A percentile compares a stretch with the other conserved stretches of the same genome.
Conservation (phyloP, 371 early-diverging fungal genomes). For the Astathelohania contejeani region DNA sequence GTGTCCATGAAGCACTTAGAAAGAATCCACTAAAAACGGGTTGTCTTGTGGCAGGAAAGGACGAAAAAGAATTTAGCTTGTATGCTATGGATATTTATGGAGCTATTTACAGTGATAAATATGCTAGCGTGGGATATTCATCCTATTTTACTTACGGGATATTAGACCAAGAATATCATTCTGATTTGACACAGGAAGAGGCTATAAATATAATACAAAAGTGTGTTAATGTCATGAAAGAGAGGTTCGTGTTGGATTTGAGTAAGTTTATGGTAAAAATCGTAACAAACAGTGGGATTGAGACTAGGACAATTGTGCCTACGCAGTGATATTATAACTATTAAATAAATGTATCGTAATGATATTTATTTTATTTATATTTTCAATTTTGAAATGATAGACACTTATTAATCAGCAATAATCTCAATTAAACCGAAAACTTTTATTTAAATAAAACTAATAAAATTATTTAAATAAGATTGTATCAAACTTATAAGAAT, state of each 20-base stretch:
- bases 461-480: no score
- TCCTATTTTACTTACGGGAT: slow-evolving; percentile 34
- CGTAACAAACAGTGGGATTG: slow-evolving; percentile 22
- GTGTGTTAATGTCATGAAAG: slow-evolving; percentile 35
- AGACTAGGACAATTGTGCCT: slow-evolving; percentile 2
- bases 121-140: slow-evolving; percentile 32
- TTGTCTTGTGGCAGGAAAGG: slow-evolving; percentile 28
- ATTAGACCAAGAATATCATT: slow-evolving; percentile 31
- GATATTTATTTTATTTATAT: no score
- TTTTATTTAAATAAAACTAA: no score
- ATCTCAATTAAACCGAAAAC: no score
- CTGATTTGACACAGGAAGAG: slow-evolving; percentile 21
- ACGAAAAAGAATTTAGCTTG: slow-evolving; percentile 7
- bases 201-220: slow-evolving; percentile 27
- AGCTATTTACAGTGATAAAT: slow-evolving; percentile 22
- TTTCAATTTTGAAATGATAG: no score
- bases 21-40: slow-evolving; percentile 13
- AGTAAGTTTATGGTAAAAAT: slow-evolving; percentile 22
- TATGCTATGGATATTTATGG: slow-evolving; percentile 41
- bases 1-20: slow-evolving; percentile 22
- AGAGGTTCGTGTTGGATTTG: slow-evolving; percentile 28
- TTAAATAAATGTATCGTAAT: no score
- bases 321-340: background rate
- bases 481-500: no score
- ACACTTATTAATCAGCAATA: no score